phyloP scores from a whole-genome alignment of 164 flowering plant species.

The Aristolochia californica region DNA sequence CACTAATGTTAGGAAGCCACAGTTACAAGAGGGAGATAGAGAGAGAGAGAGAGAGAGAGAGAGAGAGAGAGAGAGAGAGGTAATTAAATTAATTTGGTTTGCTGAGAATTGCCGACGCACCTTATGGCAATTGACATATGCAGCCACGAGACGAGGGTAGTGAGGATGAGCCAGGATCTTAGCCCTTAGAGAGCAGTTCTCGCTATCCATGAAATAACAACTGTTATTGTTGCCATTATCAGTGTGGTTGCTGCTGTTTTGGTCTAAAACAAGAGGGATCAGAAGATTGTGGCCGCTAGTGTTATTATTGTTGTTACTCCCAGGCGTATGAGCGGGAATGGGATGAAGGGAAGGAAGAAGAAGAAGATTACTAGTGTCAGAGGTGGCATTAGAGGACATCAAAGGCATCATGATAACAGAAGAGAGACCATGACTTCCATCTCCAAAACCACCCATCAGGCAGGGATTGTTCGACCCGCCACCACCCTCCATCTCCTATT shows the following conservation, averaged over 20 bases:
- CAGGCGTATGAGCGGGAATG: background rate
- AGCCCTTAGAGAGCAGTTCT: slow-evolving; percentile 42
- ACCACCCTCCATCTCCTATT: background rate
- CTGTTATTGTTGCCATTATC: slow-evolving; percentile 12
- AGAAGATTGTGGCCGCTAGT: background rate
- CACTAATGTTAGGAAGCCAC: too few relatives aligned
- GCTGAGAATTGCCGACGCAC: slow-evolving; percentile 18
- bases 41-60: slow-evolving; percentile 1
- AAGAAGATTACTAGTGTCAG: background rate
- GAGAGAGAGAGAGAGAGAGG: background rate
- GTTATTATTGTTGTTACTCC: background rate
- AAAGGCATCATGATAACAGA: slow-evolving; percentile 4
- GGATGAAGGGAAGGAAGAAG: background rate
- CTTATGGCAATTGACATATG: slow-evolving; percentile 88
- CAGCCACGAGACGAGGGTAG: slow-evolving; percentile 74
- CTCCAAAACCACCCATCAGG: slow-evolving; percentile 1
- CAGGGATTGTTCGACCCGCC: background rate
- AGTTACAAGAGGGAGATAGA: background rate
- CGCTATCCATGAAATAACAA: slow-evolving; percentile 26
- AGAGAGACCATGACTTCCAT: slow-evolving; percentile 1
- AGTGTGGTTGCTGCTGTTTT: background rate
- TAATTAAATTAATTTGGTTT: background rate
- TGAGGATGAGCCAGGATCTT: slow-evolving; percentile 98
- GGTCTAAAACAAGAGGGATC: background rate
- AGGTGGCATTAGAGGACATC: background rate